Evolutionary conservation across 768 basidiomycete species (phyloP), one percentile per base, ranked within the genome.

Genomic region (Mycena belliarum): DNA sequence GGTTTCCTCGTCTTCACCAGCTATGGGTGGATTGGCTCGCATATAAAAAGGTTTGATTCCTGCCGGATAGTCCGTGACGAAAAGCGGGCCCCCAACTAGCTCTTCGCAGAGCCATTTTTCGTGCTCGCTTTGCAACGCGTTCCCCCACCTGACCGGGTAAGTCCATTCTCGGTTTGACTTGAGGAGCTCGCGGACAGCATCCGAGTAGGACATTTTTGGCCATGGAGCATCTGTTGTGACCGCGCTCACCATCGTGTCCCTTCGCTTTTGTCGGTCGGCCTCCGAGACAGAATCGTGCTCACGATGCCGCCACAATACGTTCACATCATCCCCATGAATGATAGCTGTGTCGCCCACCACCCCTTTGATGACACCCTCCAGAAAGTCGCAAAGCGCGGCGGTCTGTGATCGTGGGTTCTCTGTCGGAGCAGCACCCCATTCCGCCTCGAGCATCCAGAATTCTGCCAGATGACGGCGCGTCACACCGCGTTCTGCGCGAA

Each of bases 361-460:
- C 7, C 59, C 49, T 75, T 76, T 84, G 61, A 82, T 77, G 51
- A 73, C 77, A 20, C 72, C 77, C 68, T 91, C 89, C 3, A 83
- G 80, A 23, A 87, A 73, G 42, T 60, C 61, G 55, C 66, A 68
- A 3, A 68, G 50, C 14, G 63, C 63, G 12, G 28, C 42, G n/a
- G 62, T 63, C 25, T 63, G 62, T 0, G 46, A 32, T 25, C 40
- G 35, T 9, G 62, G 52, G 35, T 60, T 54, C 2, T 21, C 28
- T 12, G 49, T 46, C 14, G 58, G 57, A 20, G 52, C 10, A 61
- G 47, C 68, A 41, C 55, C 28, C 82, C 93, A 88, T 69, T 99
- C 97, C 0, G 92, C 95, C 74, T 99, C 97, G 52, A 98, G 84
- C 97, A 99, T 99, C 91, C 93, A 98, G 72, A 99, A 99, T 71